Evolutionary conservation across 768 basidiomycete genomes (phyloP).

Genomic region (Serendipita sp.): DNA sequence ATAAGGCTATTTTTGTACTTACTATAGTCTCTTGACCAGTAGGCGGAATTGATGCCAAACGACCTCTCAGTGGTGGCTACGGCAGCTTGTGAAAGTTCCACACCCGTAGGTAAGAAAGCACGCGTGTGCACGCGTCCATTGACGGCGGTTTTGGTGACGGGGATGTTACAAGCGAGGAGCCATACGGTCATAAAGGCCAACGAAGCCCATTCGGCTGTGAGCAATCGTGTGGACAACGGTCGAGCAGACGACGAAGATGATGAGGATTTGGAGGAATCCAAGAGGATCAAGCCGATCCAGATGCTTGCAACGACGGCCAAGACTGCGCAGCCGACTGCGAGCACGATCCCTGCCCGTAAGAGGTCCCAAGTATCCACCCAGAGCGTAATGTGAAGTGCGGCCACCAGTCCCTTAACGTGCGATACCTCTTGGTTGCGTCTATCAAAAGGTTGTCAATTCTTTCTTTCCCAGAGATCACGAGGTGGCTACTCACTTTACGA

Average conservation of each 20-base stretch:
- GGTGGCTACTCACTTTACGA: neutral
- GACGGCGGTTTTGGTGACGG: constrained; percentile 32
- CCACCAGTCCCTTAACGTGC: neutral
- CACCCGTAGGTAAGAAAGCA: constrained; percentile 25
- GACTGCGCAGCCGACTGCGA: constrained; percentile 19
- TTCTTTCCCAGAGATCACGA: too few relatives aligned
- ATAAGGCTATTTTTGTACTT: constrained; percentile 21
- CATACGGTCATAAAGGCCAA: constrained; percentile 30
- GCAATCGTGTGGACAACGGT: constrained; percentile 17
- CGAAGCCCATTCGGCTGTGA: constrained; percentile 23
- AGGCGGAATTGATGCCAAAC: constrained; percentile 29
- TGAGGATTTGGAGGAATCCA: constrained; percentile 12
- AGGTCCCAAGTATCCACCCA: neutral
- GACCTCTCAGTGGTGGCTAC: constrained; percentile 24
- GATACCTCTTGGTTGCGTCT: constrained; percentile 7
- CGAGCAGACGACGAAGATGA: constrained; percentile 1
- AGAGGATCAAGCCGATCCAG: constrained; percentile 17
- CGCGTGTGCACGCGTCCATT: constrained; percentile 30
- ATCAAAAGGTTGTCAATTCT: too few relatives aligned
- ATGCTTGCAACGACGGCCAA: constrained; percentile 21
- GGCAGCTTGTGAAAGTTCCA: constrained; percentile 23
- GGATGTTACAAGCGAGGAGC: constrained; percentile 35
- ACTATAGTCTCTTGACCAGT: constrained; percentile 34
- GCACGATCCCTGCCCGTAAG: neutral
- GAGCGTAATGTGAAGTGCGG: neutral